These are phyloP conservation scores for Fusarium tuaranense DNA, from an alignment of 2,329 filamentous ascomycete genomes.

Conservation along the genomic window DNA sequence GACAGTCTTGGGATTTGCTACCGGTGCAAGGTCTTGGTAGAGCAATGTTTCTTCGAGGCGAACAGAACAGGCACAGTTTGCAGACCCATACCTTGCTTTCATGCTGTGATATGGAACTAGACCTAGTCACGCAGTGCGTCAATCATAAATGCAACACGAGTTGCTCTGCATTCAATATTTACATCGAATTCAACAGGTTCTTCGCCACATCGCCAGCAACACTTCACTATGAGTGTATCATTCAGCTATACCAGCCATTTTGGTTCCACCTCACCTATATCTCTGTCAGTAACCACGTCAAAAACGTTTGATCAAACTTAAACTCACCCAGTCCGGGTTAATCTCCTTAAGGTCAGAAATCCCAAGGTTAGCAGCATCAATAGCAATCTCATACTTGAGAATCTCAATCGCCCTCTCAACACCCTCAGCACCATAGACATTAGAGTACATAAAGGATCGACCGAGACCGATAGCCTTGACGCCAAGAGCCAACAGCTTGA, in stretches of 20 bases:
- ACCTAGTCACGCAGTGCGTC: neutral
- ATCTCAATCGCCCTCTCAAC: neutral
- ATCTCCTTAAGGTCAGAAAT: neutral
- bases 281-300: neutral
- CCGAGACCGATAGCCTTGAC: neutral
- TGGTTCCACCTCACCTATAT: neutral
- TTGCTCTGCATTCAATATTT: neutral
- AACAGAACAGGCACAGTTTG: neutral
- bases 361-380: neutral
- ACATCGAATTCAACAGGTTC: neutral
- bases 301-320: neutral
- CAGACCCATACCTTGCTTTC: neutral
- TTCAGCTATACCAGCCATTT: neutral
- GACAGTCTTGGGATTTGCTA: no score
- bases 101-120: neutral
- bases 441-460: neutral
- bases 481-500: neutral
- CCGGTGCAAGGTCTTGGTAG: no score
- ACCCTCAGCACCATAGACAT: neutral
- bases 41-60: neutral
- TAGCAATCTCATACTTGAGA: neutral
- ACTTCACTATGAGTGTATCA: neutral
- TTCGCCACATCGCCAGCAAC: neutral
- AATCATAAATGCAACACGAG: neutral
- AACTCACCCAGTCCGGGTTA: neutral